A percentile compares a stretch with the other conserved stretches of the same genome.
phyloP scores from a whole-genome alignment of 768 basidiomycete species.

The Suillus fuscotomentosus region DNA sequence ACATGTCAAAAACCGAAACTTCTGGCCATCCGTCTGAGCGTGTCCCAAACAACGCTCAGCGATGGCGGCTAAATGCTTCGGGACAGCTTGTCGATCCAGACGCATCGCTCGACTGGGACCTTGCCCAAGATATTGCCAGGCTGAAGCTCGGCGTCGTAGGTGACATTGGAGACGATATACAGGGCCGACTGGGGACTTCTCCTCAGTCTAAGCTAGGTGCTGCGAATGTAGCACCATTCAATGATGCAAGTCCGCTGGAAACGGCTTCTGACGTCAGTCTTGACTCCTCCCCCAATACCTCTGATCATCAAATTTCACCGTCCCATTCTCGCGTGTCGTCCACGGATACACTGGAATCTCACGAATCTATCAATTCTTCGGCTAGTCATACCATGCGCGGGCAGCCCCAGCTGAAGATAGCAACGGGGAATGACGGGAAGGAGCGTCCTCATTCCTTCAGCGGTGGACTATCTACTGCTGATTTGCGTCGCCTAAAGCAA shows the following conservation, averaged over 20 bases:
- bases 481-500: conserved; percentile 74
- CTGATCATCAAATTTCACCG: conserved; percentile 63
- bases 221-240: conserved; percentile 52
- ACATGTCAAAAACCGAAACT: conserved; percentile 16
- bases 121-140: conserved; percentile 71
- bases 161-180: conserved; percentile 50
- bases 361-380: conserved; percentile 50
- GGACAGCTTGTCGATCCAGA: conserved; percentile 62
- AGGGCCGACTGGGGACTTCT: conserved; percentile 57
- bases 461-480: conserved; percentile 71
- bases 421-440: conserved; percentile 54
- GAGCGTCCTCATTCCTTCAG: conserved; percentile 83
- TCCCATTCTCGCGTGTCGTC: conserved; percentile 83
- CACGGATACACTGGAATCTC: conserved; percentile 69
- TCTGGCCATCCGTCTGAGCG: conserved; percentile 37
- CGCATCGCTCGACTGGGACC: conserved; percentile 60
- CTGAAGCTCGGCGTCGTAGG: conserved; percentile 61
- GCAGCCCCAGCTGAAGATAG: conserved; percentile 53
- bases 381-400: conserved; percentile 58
- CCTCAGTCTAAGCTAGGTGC: conserved; percentile 62
- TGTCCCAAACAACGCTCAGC: conserved; percentile 38
- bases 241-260: conserved; percentile 70
- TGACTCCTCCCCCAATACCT: conserved; percentile 68
- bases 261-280: conserved; percentile 69
- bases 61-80: conserved; percentile 64